Percentiles rank a stretch among this genome's conserved stretches.
These are phyloP conservation scores for Camelina laxa DNA, from an alignment of 345 rosid species.

Conservation along the genomic window DNA sequence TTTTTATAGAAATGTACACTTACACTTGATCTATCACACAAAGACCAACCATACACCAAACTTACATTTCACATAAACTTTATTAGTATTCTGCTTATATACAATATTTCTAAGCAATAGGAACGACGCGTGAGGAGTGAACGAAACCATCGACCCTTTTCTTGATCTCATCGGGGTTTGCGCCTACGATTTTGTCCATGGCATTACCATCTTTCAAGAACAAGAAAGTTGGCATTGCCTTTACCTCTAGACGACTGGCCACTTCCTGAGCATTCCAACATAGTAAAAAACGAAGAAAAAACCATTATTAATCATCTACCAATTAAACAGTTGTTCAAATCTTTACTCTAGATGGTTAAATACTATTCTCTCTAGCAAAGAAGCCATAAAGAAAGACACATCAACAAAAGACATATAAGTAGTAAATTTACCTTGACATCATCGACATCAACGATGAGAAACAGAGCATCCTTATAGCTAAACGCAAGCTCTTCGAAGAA, in stretches of 20 bases:
- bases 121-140: conserved; percentile 53
- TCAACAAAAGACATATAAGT: neutral
- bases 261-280: conserved; percentile 62
- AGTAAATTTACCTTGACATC: conserved; percentile 65
- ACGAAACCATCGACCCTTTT: conserved; percentile 71
- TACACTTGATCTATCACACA: neutral
- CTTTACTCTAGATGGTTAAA: too few species aligned
- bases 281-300: neutral
- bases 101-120: conserved; percentile 5
- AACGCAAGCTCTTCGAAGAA: conserved; percentile 72
- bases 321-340: neutral
- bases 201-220: conserved; percentile 66
- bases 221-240: conserved; percentile 96
- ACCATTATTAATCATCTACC: neutral
- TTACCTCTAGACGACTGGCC: conserved; percentile 65
- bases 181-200: conserved; percentile 84
- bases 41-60: conserved; percentile 20
- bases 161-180: conserved; percentile 89
- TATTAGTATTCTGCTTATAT: neutral
- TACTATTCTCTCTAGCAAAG: too few species aligned
- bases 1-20: neutral
- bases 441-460: conserved; percentile 89
- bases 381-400: neutral
- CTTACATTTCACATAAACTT: conserved; percentile 27
- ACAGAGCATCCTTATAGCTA: conserved; percentile 62